phyloP scores from a whole-genome alignment of 345 rosid species.

The Erysimum cheiranthoides region DNA sequence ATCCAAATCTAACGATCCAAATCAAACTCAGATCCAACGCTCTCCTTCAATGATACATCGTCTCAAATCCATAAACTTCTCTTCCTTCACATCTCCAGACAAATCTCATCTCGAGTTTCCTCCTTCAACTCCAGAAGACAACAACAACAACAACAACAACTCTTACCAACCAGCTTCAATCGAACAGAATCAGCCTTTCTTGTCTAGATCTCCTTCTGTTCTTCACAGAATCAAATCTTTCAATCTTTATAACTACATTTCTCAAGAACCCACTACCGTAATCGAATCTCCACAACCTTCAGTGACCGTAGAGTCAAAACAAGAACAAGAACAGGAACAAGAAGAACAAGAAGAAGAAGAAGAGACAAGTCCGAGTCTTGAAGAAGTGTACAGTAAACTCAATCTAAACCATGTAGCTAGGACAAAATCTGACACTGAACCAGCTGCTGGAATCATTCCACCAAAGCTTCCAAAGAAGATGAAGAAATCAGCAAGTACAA shows the following conservation, averaged over 20 bases:
- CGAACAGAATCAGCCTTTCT: conserved; percentile 43
- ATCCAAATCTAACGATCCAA: conserved; percentile 43
- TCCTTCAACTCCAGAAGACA: conserved; percentile 33
- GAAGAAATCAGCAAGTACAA: conserved; percentile 81
- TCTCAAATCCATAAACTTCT: conserved; percentile 67
- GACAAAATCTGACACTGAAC: conserved; percentile 68
- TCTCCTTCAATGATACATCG: conserved; percentile 78
- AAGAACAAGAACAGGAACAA: background rate
- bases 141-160: conserved; percentile 26
- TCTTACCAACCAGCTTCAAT: conserved; percentile 26
- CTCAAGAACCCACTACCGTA: conserved; percentile 53
- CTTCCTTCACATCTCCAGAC: conserved; percentile 50
- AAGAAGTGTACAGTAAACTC: conserved; percentile 61
- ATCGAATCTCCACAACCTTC: conserved; percentile 13
- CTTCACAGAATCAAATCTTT: conserved; percentile 69
- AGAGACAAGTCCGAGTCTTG: conserved; percentile 53
- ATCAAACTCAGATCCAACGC: conserved; percentile 48
- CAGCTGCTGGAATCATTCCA: conserved; percentile 57
- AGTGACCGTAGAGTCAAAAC: conserved; percentile 31
- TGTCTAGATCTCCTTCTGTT: conserved; percentile 72
- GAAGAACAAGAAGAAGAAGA: conserved; percentile 38
- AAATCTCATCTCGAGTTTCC: conserved; percentile 52
- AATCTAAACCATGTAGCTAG: conserved; percentile 50
- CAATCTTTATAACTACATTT: conserved; percentile 57
- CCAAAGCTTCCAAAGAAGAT: conserved; percentile 72